Conservation (phyloP, 1,284 basidiomycete species). For the Flammula alnicola region DNA sequence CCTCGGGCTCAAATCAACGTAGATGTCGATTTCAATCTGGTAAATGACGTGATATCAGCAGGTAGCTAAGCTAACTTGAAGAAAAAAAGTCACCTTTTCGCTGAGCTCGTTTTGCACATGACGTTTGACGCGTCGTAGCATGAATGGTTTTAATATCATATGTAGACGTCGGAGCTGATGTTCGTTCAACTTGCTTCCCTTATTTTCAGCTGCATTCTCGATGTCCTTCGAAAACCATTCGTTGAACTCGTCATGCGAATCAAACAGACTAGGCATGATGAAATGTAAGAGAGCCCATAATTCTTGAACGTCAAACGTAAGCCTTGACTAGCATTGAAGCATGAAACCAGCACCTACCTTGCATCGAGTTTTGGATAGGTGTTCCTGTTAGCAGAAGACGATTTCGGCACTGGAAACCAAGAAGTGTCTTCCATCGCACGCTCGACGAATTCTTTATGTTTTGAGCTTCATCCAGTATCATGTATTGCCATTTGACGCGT, state of each 20-base stretch:
- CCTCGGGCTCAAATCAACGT: slow-evolving; percentile 92
- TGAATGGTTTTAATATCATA: slow-evolving; percentile 99
- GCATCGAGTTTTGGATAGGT: slow-evolving; percentile 99
- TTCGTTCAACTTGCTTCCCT: slow-evolving; percentile 91
- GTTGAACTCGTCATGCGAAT: slow-evolving; percentile 99
- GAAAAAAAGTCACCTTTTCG: slow-evolving; percentile 77
- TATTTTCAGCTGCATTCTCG: slow-evolving; percentile 93
- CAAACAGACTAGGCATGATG: slow-evolving; percentile 99
- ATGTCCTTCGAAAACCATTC: slow-evolving; percentile 99
- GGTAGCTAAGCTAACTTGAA: neutral
- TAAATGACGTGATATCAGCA: slow-evolving; percentile 3
- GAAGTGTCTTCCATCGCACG: slow-evolving; percentile 96
- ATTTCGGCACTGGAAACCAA: slow-evolving; percentile 97
- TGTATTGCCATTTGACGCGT: slow-evolving; percentile 99
- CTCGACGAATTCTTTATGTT: slow-evolving; percentile 99
- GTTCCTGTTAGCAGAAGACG: slow-evolving; percentile 95
- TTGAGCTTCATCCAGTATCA: slow-evolving; percentile 99
- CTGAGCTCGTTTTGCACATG: slow-evolving; percentile 99
- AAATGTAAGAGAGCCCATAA: slow-evolving; percentile 99
- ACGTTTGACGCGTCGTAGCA: slow-evolving; percentile 96
- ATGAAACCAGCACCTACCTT: slow-evolving; percentile 64
- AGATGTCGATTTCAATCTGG: slow-evolving; percentile 96
- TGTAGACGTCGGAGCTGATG: slow-evolving; percentile 95
- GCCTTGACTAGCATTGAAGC: neutral
- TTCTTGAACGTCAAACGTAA: slow-evolving; percentile 55